A percentile compares a stretch with the other conserved stretches of the same genome.
These are phyloP conservation scores for Saccharomycopsis lassenensis DNA, from an alignment of 805 yeast species.

Conservation along the genomic window DNA sequence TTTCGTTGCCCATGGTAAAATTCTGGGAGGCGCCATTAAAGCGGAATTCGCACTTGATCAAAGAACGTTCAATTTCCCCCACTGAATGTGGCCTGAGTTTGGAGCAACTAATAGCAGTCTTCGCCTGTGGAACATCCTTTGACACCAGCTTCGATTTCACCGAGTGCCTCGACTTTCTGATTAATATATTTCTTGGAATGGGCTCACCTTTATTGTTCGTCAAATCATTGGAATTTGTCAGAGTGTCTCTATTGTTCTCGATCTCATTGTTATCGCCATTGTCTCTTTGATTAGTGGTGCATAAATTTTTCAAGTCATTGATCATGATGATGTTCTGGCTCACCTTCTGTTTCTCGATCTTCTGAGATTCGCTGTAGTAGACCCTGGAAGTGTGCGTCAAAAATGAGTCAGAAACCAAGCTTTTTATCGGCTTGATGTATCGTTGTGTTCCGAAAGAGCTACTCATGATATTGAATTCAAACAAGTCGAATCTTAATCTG, in stretches of 20 bases:
- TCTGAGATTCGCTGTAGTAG: slow-evolving; percentile 7
- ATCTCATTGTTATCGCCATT: too few species aligned
- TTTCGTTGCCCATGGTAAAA: too few species aligned
- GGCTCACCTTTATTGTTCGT: too few species aligned
- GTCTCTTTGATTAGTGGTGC: too few species aligned
- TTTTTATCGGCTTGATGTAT: background rate
- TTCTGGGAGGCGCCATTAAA: too few species aligned
- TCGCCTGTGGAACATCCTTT: background rate
- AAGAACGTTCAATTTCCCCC: too few species aligned
- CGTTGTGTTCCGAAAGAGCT: background rate
- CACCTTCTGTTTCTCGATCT: background rate
- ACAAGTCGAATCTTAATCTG: slow-evolving; percentile 12
- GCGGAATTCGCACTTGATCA: too few species aligned
- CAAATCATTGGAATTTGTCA: background rate
- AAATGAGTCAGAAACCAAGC: slow-evolving; percentile 5
- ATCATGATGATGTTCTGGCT: slow-evolving; percentile 2
- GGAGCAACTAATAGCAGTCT: background rate
- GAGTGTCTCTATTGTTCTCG: too few species aligned
- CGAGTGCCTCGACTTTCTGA: slow-evolving; percentile 8
- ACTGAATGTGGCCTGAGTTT: too few species aligned
- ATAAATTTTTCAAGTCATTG: slow-evolving; percentile 1
- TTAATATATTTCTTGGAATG: slow-evolving; percentile 6
- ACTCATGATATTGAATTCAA: background rate
- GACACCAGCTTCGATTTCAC: slow-evolving; percentile 1
- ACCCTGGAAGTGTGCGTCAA: slow-evolving; percentile 6